Conservation (phyloP, 148 eudicot genomes). For the Diospyros lotus region DNA sequence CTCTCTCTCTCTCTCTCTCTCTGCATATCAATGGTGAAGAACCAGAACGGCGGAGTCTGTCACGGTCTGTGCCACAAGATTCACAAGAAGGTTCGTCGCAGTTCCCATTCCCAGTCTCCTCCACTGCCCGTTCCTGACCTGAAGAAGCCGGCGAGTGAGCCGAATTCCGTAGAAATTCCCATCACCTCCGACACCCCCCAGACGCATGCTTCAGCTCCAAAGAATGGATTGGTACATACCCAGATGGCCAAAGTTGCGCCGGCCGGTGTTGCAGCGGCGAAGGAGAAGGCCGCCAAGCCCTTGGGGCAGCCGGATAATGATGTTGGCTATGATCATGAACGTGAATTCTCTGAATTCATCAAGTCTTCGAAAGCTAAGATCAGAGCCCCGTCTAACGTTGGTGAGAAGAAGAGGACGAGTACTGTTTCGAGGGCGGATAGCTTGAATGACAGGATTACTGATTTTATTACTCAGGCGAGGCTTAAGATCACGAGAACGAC, state of each 20-base stretch:
- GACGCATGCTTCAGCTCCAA: neutral
- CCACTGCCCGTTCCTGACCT: neutral
- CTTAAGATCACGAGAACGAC: constrained; percentile 23
- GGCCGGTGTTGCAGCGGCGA: neutral
- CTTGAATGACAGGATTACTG: constrained; percentile 24
- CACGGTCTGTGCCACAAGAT: constrained; percentile 18
- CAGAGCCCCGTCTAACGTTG: constrained; percentile 22
- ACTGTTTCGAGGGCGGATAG: constrained; percentile 22
- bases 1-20: neutral
- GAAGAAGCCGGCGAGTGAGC: neutral
- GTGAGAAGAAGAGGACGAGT: constrained; percentile 8
- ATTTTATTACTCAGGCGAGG: constrained; percentile 26
- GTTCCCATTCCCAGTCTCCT: neutral
- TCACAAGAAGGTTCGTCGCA: constrained; percentile 11
- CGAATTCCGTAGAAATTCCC: constrained; percentile 6
- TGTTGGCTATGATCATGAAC: constrained; percentile 6
- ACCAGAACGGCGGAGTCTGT: constrained; percentile 13
- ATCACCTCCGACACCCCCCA: neutral
- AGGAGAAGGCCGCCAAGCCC: neutral
- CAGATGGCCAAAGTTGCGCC: constrained; percentile 1
- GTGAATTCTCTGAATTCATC: constrained; percentile 28
- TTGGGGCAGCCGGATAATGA: neutral
- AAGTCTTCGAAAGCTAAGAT: constrained; percentile 17
- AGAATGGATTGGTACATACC: neutral
- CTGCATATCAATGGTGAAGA: constrained; percentile 18